These are phyloP conservation scores for Saccharomyces hybrid DNA, from an alignment of 1,139 yeast genomes.

Conservation along the genomic window DNA sequence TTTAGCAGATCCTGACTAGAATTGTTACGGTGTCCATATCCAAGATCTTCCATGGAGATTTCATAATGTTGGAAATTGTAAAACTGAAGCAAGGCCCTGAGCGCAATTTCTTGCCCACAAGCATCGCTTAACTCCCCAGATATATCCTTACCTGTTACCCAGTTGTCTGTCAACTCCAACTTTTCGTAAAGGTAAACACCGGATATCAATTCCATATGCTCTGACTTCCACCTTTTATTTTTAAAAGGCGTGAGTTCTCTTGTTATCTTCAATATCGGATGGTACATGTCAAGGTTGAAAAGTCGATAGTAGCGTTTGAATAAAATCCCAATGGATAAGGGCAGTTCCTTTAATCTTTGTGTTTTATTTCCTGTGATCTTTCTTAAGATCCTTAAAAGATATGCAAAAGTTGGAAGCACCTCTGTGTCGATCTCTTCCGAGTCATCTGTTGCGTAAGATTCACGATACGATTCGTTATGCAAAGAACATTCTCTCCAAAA, in stretches of 20 bases:
- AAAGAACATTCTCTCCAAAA: slow-evolving; percentile 37
- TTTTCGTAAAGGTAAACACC: slow-evolving; percentile 73
- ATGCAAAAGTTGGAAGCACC: slow-evolving; percentile 30
- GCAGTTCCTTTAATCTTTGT: slow-evolving; percentile 31
- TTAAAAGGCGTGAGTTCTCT: slow-evolving; percentile 83
- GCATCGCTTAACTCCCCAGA: slow-evolving; percentile 71
- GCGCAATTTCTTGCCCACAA: slow-evolving; percentile 78
- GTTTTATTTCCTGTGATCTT: slow-evolving; percentile 29
- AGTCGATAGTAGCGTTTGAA: slow-evolving; percentile 33
- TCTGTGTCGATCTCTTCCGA: slow-evolving; percentile 26
- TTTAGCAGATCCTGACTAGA: slow-evolving; percentile 29
- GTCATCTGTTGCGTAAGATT: slow-evolving; percentile 5
- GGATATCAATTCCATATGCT: slow-evolving; percentile 89
- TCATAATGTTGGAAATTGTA: slow-evolving; percentile 61
- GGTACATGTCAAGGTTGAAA: slow-evolving; percentile 56
- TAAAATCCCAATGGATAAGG: slow-evolving; percentile 30
- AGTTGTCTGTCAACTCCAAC: slow-evolving; percentile 68
- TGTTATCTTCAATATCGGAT: slow-evolving; percentile 62
- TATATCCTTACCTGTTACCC: slow-evolving; percentile 83
- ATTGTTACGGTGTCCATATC: slow-evolving; percentile 40
- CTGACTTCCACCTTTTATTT: slow-evolving; percentile 92
- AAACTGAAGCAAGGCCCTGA: slow-evolving; percentile 72
- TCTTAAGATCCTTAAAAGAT: slow-evolving; percentile 19
- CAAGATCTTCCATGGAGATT: slow-evolving; percentile 45
- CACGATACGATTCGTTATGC: slow-evolving; percentile 13